Conservation (phyloP, 2,329 filamentous ascomycete species). For the Aspergillus quadrilineatus region DNA sequence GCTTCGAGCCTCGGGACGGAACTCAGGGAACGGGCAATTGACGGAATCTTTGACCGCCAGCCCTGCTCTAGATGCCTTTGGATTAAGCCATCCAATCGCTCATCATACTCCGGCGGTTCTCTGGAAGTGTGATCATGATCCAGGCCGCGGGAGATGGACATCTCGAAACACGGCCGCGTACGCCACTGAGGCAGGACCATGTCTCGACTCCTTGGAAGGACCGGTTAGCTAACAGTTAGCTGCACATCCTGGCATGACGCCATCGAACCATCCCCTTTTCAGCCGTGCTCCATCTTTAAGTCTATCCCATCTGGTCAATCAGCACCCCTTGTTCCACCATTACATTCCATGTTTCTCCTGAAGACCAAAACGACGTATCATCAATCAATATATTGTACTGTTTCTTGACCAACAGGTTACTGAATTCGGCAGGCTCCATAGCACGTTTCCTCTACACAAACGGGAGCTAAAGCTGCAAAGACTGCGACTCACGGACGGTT, state of each 20-base stretch:
- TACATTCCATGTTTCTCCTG: background rate
- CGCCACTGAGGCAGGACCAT: conserved; percentile 26
- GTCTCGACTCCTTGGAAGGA: conserved; percentile 19
- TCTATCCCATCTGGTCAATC: conserved; percentile 1
- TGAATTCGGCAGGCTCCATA: background rate
- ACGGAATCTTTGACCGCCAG: background rate
- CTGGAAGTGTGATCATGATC: background rate
- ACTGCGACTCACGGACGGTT: background rate
- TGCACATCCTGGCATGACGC: conserved; percentile 26
- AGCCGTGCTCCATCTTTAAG: background rate
- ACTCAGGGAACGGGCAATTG: background rate
- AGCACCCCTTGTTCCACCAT: background rate
- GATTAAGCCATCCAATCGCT: background rate
- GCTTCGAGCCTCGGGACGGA: background rate
- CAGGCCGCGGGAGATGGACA: conserved; percentile 24
- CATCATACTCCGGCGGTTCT: background rate
- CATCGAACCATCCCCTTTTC: conserved; percentile 6
- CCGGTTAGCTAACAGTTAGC: conserved; percentile 14
- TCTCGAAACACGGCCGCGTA: conserved; percentile 25
- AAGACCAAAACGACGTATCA: background rate
- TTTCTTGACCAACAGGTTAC: background rate
- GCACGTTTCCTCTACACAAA: background rate
- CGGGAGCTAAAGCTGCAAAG: background rate
- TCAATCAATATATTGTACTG: background rate
- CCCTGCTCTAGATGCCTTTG: background rate